These are phyloP conservation scores for Cornus kousa DNA, from an alignment of 148 eudicot species.

Conservation along the genomic window DNA sequence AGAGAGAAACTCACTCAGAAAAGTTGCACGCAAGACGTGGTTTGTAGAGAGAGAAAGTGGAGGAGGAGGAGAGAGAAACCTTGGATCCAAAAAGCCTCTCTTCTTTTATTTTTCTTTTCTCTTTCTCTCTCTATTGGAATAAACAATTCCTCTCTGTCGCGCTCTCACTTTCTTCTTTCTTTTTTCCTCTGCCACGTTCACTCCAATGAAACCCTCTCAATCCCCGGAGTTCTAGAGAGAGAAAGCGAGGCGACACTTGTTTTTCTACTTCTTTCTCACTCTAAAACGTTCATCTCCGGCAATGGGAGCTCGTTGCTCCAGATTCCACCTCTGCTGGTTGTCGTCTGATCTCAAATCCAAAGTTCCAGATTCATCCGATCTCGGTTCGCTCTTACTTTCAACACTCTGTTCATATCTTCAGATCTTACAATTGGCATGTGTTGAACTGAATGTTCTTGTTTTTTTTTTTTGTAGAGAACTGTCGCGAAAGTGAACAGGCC, in stretches of 20 bases:
- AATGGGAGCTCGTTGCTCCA: slow-evolving; percentile 80
- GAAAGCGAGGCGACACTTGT: slow-evolving; percentile 19
- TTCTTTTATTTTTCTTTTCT: slow-evolving; percentile 4
- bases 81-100: slow-evolving; percentile 26
- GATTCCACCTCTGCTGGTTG: slow-evolving; percentile 55
- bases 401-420: neutral
- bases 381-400: slow-evolving; percentile 32
- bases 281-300: slow-evolving; percentile 7
- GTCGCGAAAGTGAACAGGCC: slow-evolving; percentile 45
- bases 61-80: neutral
- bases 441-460: neutral
- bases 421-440: neutral
- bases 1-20: neutral
- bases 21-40: neutral
- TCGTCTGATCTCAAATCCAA: slow-evolving; percentile 46
- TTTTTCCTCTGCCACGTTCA: neutral
- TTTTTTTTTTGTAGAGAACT: slow-evolving; percentile 31
- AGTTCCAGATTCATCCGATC: slow-evolving; percentile 48
- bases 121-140: neutral
- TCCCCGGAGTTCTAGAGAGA: neutral
- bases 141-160: slow-evolving; percentile 10
- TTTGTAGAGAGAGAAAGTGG: neutral
- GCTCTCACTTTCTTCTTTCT: neutral
- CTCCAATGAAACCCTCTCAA: slow-evolving; percentile 13
- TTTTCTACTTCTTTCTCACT: slow-evolving; percentile 19